These are phyloP conservation scores for Chalciporus sphaerocephalus DNA, from an alignment of 768 basidiomycete genomes.

Conservation along the genomic window DNA sequence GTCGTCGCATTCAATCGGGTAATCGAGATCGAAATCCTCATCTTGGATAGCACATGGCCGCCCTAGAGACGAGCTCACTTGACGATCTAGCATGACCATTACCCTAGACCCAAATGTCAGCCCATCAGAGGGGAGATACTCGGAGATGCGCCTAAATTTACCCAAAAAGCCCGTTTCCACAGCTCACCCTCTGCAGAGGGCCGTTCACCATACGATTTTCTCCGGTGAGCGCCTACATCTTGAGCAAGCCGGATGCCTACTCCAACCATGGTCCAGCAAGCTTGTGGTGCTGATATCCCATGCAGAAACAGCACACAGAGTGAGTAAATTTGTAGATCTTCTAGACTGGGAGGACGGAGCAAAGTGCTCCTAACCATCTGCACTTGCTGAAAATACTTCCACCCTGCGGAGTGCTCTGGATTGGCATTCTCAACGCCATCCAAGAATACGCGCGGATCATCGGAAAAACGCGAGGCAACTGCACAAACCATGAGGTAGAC, in stretches of 20 bases:
- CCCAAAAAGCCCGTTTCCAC: conserved; percentile 57
- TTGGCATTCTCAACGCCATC: conserved; percentile 32
- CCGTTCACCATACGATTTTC: conserved; percentile 28
- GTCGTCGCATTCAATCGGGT: conserved; percentile 64
- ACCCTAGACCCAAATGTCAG: conserved; percentile 16
- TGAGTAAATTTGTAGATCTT: conserved; percentile 67
- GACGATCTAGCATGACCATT: conserved; percentile 30
- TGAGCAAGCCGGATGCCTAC: conserved; percentile 54
- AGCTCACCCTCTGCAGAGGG: conserved; percentile 51
- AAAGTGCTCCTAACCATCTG: conserved; percentile 56
- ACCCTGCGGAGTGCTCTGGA: conserved; percentile 46
- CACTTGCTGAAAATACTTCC: conserved; percentile 48
- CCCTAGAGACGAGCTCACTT: conserved; percentile 49
- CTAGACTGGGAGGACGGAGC: conserved; percentile 53
- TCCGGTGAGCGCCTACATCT: conserved; percentile 54
- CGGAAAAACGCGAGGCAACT: conserved; percentile 50
- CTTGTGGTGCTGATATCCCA: conserved; percentile 56
- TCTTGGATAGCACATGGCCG: conserved; percentile 65
- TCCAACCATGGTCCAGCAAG: conserved; percentile 66
- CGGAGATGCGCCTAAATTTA: neutral
- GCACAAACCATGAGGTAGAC: conserved; percentile 71
- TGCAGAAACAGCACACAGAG: conserved; percentile 65
- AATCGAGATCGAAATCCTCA: conserved; percentile 64
- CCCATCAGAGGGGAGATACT: neutral
- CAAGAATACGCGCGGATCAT: conserved; percentile 52